Conservation (phyloP, 2,329 filamentous ascomycete species). For the Fusarium sp. region DNA sequence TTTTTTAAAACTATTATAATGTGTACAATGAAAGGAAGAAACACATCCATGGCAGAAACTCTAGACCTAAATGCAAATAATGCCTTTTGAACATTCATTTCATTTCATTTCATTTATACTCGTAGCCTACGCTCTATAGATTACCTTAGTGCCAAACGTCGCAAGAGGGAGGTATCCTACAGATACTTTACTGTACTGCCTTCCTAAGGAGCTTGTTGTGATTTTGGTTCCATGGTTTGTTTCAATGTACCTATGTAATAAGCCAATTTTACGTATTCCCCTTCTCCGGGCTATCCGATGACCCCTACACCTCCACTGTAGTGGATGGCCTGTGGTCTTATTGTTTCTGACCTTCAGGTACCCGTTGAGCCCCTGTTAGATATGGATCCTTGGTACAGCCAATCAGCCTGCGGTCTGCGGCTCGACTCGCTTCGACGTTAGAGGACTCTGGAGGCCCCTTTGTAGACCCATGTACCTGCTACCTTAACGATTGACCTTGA, state of each 20-base stretch:
- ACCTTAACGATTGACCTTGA: background rate
- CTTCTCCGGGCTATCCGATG: constrained; percentile 21
- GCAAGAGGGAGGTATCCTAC: background rate
- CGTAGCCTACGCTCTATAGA: background rate
- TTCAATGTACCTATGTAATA: background rate
- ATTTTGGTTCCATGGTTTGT: background rate
- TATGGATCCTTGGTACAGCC: background rate
- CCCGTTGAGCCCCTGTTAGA: constrained; percentile 21
- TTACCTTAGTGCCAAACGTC: background rate
- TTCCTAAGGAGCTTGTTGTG: background rate
- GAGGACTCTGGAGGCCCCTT: constrained; percentile 27
- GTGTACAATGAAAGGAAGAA: constrained; percentile 43
- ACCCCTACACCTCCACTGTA: background rate
- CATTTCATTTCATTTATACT: background rate
- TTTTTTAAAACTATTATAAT: constrained; percentile 38
- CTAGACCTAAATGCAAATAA: constrained; percentile 38
- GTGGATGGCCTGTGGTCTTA: constrained; percentile 7
- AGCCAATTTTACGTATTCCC: constrained; percentile 14
- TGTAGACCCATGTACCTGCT: constrained; percentile 1
- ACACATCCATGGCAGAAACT: constrained; percentile 34
- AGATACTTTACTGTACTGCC: background rate
- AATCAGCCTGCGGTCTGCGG: constrained; percentile 6
- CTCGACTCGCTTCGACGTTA: background rate
- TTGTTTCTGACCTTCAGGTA: constrained; percentile 10
- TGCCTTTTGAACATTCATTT: constrained; percentile 18